A percentile compares a stretch with the other conserved stretches of the same genome.
Evolutionary conservation across 306 rosid genomes (phyloP).

Genomic region (Acacia acuminata): DNA sequence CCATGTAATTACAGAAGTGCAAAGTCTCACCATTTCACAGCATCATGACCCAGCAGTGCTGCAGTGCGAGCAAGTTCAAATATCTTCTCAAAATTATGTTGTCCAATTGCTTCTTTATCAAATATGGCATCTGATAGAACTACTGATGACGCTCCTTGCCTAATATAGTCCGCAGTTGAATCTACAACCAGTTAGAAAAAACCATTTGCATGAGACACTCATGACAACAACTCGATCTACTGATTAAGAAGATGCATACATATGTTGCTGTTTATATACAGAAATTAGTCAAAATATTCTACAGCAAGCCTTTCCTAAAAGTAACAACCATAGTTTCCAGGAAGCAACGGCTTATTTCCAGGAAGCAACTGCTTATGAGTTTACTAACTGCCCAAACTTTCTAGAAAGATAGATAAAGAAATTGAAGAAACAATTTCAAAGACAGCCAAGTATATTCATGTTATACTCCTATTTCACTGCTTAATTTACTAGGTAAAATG

Average conservation of each 20-base stretch:
- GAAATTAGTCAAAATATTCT: neutral
- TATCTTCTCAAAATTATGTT: slow-evolving; percentile 54
- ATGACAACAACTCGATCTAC: neutral
- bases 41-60: slow-evolving; percentile 56
- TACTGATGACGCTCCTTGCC: slow-evolving; percentile 73
- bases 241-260: neutral
- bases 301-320: neutral
- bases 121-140: slow-evolving; percentile 91
- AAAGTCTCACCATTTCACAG: slow-evolving; percentile 50
- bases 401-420: neutral
- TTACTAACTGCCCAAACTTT: neutral
- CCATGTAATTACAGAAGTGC: neutral
- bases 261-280: neutral
- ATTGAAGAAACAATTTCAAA: neutral
- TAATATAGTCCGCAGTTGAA: slow-evolving; percentile 63
- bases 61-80: slow-evolving; percentile 67
- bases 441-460: neutral
- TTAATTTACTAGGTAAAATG: neutral
- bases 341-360: neutral
- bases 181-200: slow-evolving; percentile 45
- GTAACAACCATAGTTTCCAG: neutral
- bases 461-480: neutral
- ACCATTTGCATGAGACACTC: slow-evolving; percentile 1
- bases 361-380: neutral
- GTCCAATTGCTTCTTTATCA: slow-evolving; percentile 61